These are phyloP conservation scores for Globisporangium yorkense DNA, from an alignment of 352 stramenopile species.

Conservation along the genomic window DNA sequence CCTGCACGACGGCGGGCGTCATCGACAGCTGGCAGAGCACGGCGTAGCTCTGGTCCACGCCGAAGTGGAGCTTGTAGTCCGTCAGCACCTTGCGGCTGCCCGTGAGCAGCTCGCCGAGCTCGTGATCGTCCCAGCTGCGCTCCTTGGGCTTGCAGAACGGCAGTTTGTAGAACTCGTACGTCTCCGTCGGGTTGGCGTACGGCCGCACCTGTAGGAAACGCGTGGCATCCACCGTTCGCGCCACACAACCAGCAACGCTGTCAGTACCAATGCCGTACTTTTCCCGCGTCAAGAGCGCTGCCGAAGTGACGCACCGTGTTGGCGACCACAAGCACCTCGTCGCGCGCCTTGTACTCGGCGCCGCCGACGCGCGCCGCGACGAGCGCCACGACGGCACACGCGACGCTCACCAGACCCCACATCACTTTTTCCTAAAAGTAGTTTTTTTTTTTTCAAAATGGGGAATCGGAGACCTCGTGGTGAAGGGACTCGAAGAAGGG, in stretches of 20 bases:
- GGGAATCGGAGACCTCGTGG: no score
- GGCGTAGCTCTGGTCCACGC: constrained; percentile 77
- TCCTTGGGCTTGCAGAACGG: constrained; percentile 92
- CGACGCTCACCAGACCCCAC: no score
- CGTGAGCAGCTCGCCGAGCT: constrained; percentile 93
- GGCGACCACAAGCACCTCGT: constrained; percentile 63
- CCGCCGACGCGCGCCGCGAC: not conserved
- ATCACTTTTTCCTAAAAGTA: no score
- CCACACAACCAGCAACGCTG: no score
- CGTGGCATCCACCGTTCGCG: not conserved
- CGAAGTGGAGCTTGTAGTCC: constrained; percentile 79
- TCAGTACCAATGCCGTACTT: no score
- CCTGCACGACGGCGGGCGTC: constrained; percentile 66
- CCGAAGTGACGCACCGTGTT: constrained; percentile 44
- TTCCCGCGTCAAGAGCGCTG: constrained; percentile 1
- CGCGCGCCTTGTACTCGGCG: constrained; percentile 39
- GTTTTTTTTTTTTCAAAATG: no score
- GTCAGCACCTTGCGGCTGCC: constrained; percentile 92
- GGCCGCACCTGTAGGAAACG: constrained; percentile 58
- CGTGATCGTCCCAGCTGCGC: constrained; percentile 84
- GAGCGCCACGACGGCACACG: not conserved
- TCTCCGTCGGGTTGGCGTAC: constrained; percentile 98
- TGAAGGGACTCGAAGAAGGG: no score
- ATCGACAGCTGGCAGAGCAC: constrained; percentile 89
- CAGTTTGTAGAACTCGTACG: constrained; percentile 98